phyloP scores from a whole-genome alignment of 2,329 filamentous ascomycete genomes.

The Claviceps africana region DNA sequence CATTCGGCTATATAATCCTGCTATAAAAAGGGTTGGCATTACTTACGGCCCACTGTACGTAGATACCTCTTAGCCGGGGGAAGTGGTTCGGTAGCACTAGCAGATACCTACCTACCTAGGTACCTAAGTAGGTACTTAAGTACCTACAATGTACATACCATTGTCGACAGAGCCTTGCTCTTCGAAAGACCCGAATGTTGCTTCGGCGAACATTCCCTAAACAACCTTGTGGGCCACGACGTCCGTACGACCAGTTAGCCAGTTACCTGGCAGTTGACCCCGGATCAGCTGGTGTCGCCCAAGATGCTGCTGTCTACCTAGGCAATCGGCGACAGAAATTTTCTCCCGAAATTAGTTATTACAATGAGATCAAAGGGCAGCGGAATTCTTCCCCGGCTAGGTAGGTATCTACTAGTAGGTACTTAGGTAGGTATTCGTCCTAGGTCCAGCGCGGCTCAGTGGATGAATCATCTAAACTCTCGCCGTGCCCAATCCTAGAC shows the following conservation, averaged over 20 bases:
- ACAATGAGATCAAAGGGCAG: background rate
- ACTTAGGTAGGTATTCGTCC: too few relatives aligned
- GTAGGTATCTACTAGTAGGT: too few relatives aligned
- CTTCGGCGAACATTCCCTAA: conserved; percentile 8
- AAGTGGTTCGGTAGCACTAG: too few relatives aligned
- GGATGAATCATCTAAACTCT: background rate
- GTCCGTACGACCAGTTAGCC: too few relatives aligned
- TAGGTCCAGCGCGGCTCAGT: background rate
- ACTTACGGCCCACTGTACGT: too few relatives aligned
- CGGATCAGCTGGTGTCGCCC: background rate
- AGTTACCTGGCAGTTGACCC: conserved; percentile 2
- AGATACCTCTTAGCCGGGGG: too few relatives aligned
- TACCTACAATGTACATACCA: background rate
- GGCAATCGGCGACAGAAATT: conserved; percentile 5
- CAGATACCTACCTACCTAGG: too few relatives aligned
- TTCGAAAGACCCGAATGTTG: background rate
- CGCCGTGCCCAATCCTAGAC: background rate
- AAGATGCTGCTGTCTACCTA: background rate
- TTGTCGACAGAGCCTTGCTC: background rate
- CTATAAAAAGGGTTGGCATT: too few relatives aligned
- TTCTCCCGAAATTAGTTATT: background rate
- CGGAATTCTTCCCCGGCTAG: conserved; percentile 21
- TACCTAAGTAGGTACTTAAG: too few relatives aligned
- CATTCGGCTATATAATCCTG: too few relatives aligned
- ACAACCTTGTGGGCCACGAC: background rate